phyloP scores from a whole-genome alignment of 768 basidiomycete species.

The Gautieria morchelliformis region DNA sequence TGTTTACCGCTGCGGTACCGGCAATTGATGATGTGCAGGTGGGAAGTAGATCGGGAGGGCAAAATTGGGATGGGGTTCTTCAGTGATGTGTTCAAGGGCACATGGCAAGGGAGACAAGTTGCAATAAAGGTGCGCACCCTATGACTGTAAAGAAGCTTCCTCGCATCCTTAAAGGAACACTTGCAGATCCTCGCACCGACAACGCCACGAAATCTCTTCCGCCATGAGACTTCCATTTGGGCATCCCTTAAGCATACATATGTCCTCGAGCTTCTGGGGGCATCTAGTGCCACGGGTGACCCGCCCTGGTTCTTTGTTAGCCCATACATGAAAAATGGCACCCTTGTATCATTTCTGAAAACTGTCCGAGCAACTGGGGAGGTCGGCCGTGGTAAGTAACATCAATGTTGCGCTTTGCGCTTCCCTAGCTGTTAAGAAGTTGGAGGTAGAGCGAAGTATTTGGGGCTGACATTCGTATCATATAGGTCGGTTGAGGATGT shows the following conservation, averaged over 20 bases:
- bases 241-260: conserved; percentile 55
- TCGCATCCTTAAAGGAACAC: not conserved
- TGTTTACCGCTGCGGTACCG: not conserved
- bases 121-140: conserved; percentile 50
- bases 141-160: not conserved
- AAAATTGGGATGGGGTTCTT: conserved; percentile 69
- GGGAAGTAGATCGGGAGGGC: conserved; percentile 63
- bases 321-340: conserved; percentile 60
- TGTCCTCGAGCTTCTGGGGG: conserved; percentile 67
- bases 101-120: conserved; percentile 56
- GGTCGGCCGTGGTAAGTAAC: conserved; percentile 12
- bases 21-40: conserved; percentile 25
- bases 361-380: conserved; percentile 13
- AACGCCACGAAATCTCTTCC: conserved; percentile 55
- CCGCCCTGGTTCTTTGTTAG: conserved; percentile 76
- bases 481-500: conserved; percentile 21
- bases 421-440: too few species aligned
- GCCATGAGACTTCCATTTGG: conserved; percentile 67
- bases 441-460: not conserved
- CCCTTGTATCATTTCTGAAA: conserved; percentile 50
- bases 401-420: too few species aligned
- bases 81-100: conserved; percentile 69
- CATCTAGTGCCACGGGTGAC: conserved; percentile 59
- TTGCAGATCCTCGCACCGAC: conserved; percentile 35
- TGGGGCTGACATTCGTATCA: not conserved